Conservation (phyloP, 2,329 filamentous ascomycete genomes). For the Fusarium piperis region DNA sequence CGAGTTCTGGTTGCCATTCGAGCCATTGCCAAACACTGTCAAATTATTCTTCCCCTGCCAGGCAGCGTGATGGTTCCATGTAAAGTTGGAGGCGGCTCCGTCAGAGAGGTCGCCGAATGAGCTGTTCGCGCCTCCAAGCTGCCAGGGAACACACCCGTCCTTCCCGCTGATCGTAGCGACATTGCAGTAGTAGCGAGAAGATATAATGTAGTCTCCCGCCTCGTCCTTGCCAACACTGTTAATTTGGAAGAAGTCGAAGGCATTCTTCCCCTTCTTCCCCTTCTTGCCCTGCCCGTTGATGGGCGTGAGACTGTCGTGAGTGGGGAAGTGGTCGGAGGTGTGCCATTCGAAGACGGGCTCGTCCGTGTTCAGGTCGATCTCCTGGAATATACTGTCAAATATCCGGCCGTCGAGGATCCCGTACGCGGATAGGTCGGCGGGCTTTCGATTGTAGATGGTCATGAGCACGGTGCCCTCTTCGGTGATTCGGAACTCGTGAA, state of each 20-base stretch:
- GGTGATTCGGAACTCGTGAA: conserved; percentile 55
- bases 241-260: conserved; percentile 67
- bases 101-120: conserved; percentile 47
- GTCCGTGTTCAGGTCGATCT: conserved; percentile 61
- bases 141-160: conserved; percentile 62
- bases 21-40: conserved; percentile 52
- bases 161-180: conserved; percentile 58
- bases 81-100: conserved; percentile 51
- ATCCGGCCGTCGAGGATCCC: conserved; percentile 42
- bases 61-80: conserved; percentile 62
- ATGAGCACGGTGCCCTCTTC: conserved; percentile 52
- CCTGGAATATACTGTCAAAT: conserved; percentile 51
- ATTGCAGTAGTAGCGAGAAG: conserved; percentile 58
- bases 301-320: conserved; percentile 22
- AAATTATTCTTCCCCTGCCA: conserved; percentile 62
- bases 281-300: conserved; percentile 37
- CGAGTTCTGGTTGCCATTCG: conserved; percentile 26
- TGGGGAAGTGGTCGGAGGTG: conserved; percentile 43
- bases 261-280: conserved; percentile 25
- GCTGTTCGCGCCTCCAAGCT: conserved; percentile 59
- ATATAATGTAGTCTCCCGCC: conserved; percentile 64
- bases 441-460: conserved; percentile 47
- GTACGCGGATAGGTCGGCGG: conserved; percentile 38
- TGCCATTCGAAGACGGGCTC: conserved; percentile 60
- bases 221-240: conserved; percentile 64